phyloP scores from a whole-genome alignment of 495 filamentous ascomycete genomes.

The Daldinia vernicosa region DNA sequence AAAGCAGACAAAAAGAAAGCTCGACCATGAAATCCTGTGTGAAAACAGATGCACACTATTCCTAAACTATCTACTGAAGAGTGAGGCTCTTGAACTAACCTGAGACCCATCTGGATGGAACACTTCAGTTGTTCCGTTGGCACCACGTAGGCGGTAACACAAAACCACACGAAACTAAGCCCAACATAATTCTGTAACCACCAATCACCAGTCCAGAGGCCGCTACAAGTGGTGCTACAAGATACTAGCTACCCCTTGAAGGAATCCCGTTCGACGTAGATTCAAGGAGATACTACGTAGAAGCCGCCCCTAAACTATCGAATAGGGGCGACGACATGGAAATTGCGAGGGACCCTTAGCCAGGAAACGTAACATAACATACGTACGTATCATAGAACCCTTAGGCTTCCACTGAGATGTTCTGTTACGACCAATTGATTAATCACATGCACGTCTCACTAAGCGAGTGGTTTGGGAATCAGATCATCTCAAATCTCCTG shows the following conservation, averaged over 20 bases:
- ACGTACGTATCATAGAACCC: conserved; percentile 22
- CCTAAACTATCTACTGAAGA: conserved; percentile 16
- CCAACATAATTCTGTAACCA: conserved; percentile 11
- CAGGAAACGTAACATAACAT: conserved; percentile 21
- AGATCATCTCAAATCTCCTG: conserved; percentile 36
- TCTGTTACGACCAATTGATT: conserved; percentile 33
- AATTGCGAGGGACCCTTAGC: conserved; percentile 7
- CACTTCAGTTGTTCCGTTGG: conserved; percentile 34
- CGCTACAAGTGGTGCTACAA: conserved; percentile 7
- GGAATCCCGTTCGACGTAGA: conserved; percentile 15
- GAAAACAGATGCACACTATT: conserved; percentile 11
- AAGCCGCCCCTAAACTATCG: conserved; percentile 17
- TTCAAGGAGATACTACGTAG: conserved; percentile 5
- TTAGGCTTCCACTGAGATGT: conserved; percentile 27
- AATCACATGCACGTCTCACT: conserved; percentile 37
- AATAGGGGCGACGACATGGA: conserved; percentile 1
- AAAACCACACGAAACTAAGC: conserved; percentile 28
- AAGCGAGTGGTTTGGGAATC: conserved; percentile 37
- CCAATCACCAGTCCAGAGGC: conserved; percentile 13
- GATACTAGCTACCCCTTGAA: conserved; percentile 16
- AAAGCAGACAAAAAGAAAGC: conserved; percentile 1
- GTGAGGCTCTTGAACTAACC: conserved; percentile 38
- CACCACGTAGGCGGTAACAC: conserved; percentile 40
- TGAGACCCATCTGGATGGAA: conserved; percentile 37
- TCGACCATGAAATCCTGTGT: conserved; percentile 1